Base-by-base conservation (phyloP, 164 flowering plant species). In the Vitis rupestris region DNA sequence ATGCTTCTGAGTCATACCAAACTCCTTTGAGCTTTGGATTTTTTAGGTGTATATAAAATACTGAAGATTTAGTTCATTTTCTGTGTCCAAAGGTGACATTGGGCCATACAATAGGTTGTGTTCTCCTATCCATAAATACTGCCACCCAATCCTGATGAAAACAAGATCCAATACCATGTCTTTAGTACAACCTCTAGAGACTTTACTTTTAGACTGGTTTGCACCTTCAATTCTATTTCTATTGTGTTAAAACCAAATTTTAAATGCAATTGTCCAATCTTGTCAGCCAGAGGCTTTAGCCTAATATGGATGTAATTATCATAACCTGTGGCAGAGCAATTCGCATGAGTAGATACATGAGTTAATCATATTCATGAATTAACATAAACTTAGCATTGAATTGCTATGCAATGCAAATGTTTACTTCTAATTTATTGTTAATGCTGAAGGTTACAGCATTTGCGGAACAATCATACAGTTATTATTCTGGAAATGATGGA, bases 401-500 rank as follows among this genome's bases (percentile, higher is more conserved):
- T 52, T 54, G 64, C 10, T 29, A 50, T n/a, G 12, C n/a, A 52
- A 44, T 55, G 16, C 56, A 66, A 54, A 63, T 52, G n/a, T 71
- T 11, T 69, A 13, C 47, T 17, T 50, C 48, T 64, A 9, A 56
- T 70, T 63, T 58, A n/a, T 63, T 37, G 4, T 73, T 55, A 37
- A 58, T 59, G 7, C 23, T 81, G 66, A 70, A 94, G 96, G 82
- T 90, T 23, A 81, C 81, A 54, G 78, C 79, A 70, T 71, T 76
- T 63, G 68, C 80, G 29, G 85, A 84, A 29, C 94, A 89, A 68
- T 84, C 97, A 67, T 90, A 85, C 61, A 72, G 83, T 66, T 88
- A 78, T 75, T 93, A 93, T 69, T 31, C 79, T 63, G 94, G 88
- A 83, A 64, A 80, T 77, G 82, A 84, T 75, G 92, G 94, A 68